These are phyloP conservation scores for Cadophora luteo-olivacea DNA, from an alignment of 2,329 filamentous ascomycete genomes.

Conservation along the genomic window DNA sequence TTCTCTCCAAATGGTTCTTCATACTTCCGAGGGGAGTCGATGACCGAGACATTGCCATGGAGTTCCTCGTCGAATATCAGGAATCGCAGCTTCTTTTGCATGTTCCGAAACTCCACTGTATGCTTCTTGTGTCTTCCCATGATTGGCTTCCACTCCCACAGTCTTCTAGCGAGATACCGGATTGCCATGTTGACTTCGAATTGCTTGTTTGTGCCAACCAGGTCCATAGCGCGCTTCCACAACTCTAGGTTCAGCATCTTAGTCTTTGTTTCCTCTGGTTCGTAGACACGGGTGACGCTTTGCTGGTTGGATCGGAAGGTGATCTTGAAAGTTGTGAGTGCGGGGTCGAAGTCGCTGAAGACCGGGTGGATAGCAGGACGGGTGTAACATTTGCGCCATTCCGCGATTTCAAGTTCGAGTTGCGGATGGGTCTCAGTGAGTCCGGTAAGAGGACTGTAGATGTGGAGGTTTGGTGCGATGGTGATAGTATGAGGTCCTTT, in stretches of 20 bases:
- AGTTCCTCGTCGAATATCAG: not conserved
- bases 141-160: not conserved
- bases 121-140: not conserved
- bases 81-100: not conserved
- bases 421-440: not conserved
- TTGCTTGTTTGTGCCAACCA: not conserved
- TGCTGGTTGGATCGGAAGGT: not conserved
- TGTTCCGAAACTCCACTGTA: not conserved
- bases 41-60: not conserved
- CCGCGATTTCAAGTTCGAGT: not conserved
- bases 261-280: not conserved
- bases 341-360: not conserved
- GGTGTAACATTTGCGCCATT: constrained; percentile 11
- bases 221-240: constrained; percentile 1
- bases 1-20: not conserved
- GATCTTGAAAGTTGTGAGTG: not conserved
- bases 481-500: not conserved
- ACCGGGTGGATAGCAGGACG: not conserved
- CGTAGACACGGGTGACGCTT: not conserved
- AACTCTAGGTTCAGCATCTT: constrained; percentile 8
- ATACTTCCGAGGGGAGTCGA: not conserved
- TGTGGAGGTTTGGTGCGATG: not conserved
- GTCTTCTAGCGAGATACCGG: not conserved
- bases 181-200: constrained; percentile 2
- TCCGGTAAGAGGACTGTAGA: not conserved